These are phyloP conservation scores for Globisporangium lucens DNA, from an alignment of 352 stramenopile species.

Conservation along the genomic window DNA sequence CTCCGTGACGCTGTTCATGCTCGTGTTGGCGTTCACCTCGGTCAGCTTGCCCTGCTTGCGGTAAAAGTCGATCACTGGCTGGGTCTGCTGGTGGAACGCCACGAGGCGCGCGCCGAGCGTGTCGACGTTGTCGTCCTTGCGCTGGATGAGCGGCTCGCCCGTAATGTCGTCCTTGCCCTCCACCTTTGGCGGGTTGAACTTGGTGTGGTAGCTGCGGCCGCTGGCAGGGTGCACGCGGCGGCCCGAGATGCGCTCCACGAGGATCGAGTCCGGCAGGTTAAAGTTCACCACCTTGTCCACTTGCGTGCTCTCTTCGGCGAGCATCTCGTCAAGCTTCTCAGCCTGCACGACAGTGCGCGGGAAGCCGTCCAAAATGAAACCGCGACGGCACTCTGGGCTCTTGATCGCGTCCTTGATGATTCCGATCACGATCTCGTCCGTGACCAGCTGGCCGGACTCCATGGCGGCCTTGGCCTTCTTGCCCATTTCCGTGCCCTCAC, in stretches of 20 bases:
- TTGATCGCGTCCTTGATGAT: slow-evolving; percentile 99
- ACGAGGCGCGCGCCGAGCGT: slow-evolving; percentile 91
- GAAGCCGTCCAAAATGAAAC: slow-evolving; percentile 99
- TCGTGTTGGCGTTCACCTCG: slow-evolving; percentile 90
- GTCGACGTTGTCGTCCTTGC: slow-evolving; percentile 95
- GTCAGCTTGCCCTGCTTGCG: slow-evolving; percentile 80
- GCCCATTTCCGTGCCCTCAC: slow-evolving; percentile 95
- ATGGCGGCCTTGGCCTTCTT: slow-evolving; percentile 98
- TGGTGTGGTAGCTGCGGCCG: slow-evolving; percentile 97
- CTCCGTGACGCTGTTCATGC: slow-evolving; percentile 78
- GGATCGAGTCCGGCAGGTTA: slow-evolving; percentile 93
- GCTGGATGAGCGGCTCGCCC: slow-evolving; percentile 96
- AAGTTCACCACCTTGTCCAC: slow-evolving; percentile 95
- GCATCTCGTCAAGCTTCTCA: slow-evolving; percentile 97
- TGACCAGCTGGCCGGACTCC: slow-evolving; percentile 93
- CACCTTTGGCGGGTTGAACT: slow-evolving; percentile 96
- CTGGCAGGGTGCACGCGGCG: slow-evolving; percentile 95
- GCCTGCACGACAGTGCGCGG: slow-evolving; percentile 97
- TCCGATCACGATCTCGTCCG: slow-evolving; percentile 99
- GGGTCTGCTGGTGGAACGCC: slow-evolving; percentile 96
- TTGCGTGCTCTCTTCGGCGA: slow-evolving; percentile 84
- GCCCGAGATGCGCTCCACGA: slow-evolving; percentile 96
- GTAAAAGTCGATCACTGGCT: slow-evolving; percentile 94
- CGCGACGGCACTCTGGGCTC: slow-evolving; percentile 95
- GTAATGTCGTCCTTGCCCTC: slow-evolving; percentile 90